A percentile compares a stretch with the other conserved stretches of the same genome.
These are phyloP conservation scores for Leccinellum rugosiceps DNA, from an alignment of 768 basidiomycete genomes.

Conservation along the genomic window DNA sequence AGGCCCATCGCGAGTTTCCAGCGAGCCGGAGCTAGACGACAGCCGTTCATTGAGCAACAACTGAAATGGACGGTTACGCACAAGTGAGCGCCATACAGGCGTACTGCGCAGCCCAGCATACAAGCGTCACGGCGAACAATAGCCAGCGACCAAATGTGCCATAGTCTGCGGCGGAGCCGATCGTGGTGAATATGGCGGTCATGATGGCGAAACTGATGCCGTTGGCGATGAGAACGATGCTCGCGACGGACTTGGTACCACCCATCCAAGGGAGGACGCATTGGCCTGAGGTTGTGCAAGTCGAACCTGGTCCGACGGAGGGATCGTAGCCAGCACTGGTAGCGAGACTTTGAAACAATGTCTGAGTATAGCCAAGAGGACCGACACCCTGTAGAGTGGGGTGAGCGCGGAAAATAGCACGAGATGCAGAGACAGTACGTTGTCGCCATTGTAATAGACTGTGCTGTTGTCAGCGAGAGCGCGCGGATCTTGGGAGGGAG, in stretches of 20 bases:
- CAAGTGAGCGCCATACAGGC: conserved; percentile 71
- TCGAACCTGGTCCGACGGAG: conserved; percentile 61
- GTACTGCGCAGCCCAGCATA: conserved; percentile 83
- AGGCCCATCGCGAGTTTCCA: conserved; percentile 79
- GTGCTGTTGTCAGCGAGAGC: neutral
- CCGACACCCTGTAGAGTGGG: conserved; percentile 54
- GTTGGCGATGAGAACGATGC: conserved; percentile 73
- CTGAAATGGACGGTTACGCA: conserved; percentile 30
- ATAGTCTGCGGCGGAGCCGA: conserved; percentile 44
- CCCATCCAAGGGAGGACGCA: conserved; percentile 78
- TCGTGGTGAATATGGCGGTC: conserved; percentile 79
- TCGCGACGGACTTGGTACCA: conserved; percentile 71
- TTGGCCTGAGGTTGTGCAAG: conserved; percentile 65
- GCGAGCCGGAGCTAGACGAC: conserved; percentile 50
- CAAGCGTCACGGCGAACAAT: conserved; percentile 61
- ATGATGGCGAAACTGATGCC: conserved; percentile 77
- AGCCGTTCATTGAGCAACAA: neutral
- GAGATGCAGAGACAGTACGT: conserved; percentile 39
- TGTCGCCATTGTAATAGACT: conserved; percentile 85
- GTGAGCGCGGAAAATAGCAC: neutral
- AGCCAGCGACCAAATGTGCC: conserved; percentile 71
- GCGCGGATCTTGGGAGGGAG: neutral
- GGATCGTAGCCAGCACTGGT: conserved; percentile 76
- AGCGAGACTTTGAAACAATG: conserved; percentile 70
- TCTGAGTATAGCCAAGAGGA: conserved; percentile 65